A percentile compares a stretch with the other conserved stretches of the same genome.
Evolutionary conservation across 352 stramenopile species (phyloP).

Genomic region (Nothophytophthora sp.): DNA sequence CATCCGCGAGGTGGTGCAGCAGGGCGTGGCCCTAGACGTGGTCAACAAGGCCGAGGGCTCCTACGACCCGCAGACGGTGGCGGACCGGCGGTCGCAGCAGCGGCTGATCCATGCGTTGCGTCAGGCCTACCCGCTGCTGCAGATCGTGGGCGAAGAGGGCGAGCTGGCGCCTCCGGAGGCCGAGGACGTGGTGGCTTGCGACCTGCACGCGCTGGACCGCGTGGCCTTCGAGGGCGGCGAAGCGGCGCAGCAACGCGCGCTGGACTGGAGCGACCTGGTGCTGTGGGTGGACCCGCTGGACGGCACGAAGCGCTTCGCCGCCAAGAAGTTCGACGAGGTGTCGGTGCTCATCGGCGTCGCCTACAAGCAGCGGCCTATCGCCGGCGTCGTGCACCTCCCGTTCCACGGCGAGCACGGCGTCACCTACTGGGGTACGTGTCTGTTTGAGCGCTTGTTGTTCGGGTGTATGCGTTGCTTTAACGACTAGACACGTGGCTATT

Average conservation of each 20-base stretch:
- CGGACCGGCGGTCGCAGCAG: constrained; percentile 75
- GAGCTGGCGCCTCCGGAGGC: constrained; percentile 49
- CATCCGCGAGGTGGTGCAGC: constrained; percentile 66
- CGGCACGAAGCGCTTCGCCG: constrained; percentile 79
- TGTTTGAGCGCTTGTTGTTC: constrained; percentile 3
- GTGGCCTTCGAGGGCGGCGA: constrained; percentile 19
- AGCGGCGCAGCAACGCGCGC: constrained; percentile 21
- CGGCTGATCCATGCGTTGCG: constrained; percentile 66
- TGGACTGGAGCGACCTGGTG: constrained; percentile 54
- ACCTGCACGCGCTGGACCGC: constrained; percentile 29
- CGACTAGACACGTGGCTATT: no score
- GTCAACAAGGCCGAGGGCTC: constrained; percentile 78
- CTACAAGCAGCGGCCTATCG: constrained; percentile 62
- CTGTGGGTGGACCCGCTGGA: constrained; percentile 83
- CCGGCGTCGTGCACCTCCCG: constrained; percentile 71
- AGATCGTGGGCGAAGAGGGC: constrained; percentile 73
- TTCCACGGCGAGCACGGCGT: constrained; percentile 54
- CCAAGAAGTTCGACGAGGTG: constrained; percentile 71
- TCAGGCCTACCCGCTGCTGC: constrained; percentile 47
- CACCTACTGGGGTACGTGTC: constrained; percentile 65
- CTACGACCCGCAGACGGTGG: constrained; percentile 80
- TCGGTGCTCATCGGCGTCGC: constrained; percentile 79
- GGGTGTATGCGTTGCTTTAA: constrained; percentile 7
- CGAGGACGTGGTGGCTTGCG: constrained; percentile 49
- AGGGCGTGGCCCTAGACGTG: constrained; percentile 53